Evolutionary conservation across 768 basidiomycete genomes (phyloP), one percentile per base, ranked within the genome.

Genomic region (Termitomyces sp.): DNA sequence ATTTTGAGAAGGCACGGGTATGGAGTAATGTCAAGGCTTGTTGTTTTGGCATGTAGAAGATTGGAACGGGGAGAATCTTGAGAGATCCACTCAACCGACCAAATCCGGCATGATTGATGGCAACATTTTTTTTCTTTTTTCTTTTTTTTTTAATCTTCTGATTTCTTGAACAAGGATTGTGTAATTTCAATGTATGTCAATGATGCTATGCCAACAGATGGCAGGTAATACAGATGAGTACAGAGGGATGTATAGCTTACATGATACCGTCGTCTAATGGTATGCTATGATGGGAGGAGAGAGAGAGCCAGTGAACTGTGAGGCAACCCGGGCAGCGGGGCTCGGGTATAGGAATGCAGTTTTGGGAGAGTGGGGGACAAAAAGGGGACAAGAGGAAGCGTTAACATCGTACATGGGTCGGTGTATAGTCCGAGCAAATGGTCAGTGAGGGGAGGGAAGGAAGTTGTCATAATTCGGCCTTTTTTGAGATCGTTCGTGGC

Each of bases 241-340:
- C 62, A 62, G 50, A 50, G 40, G 43, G 12, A n/a, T 40, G 54
- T 57, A 55, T 61, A 55, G 58, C 46, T 54, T 62, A 64, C 63
- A 62, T 52, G 56, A 46, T 50, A 45, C 57, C 61, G 62, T 51
- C 48, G 49, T 66, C 65, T 66, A 66, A 49, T 59, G 60, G 62
- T 66, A 64, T 62, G 64, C 58, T 30, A 44, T 19, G 26, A 28
- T 23, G 31, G 37, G 51, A 42, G 40, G 42, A 48, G 40, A 14
- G 44, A 59, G 35, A 37, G 35, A 37, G 14, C 42, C 23, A 56
- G 55, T 23, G 17, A 53, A 52, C 28, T 44, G 50, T 50, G 42
- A 44, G 48, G 21, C 12, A 26, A 26, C 47, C 53, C 50, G 41
- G 43, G 35, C 50, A 17, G 33, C 15, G 15, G 49, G 15, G 49